These are phyloP conservation scores for Saccharomycopsis oosterbeekiorum DNA, from an alignment of 805 yeast genomes.

Conservation along the genomic window DNA sequence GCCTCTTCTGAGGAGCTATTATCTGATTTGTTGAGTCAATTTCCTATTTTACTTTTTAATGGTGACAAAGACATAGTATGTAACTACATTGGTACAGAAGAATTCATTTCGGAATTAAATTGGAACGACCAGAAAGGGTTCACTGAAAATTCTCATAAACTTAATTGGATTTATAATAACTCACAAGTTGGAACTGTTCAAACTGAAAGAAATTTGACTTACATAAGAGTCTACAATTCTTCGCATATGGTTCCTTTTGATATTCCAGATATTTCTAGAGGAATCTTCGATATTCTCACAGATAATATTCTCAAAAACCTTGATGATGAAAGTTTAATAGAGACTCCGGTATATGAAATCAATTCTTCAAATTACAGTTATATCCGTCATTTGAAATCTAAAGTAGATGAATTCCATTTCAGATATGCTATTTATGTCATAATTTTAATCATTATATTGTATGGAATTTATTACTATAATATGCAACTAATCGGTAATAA, in stretches of 20 bases:
- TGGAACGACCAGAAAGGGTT: constrained; percentile 53
- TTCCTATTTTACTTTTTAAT: constrained; percentile 64
- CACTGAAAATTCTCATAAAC: constrained; percentile 23
- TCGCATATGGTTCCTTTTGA: constrained; percentile 82
- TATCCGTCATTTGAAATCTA: background rate
- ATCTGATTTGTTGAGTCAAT: constrained; percentile 50
- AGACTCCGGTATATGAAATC: constrained; percentile 16
- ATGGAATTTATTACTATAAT: constrained; percentile 17
- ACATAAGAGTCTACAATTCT: constrained; percentile 49
- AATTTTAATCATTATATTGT: constrained; percentile 6
- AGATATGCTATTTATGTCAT: constrained; percentile 12
- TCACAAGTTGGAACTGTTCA: constrained; percentile 32
- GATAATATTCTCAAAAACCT: background rate
- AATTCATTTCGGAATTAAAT: constrained; percentile 46
- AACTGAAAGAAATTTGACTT: constrained; percentile 52
- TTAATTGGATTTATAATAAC: constrained; percentile 38
- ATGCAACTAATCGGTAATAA: background rate
- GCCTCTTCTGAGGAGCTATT: constrained; percentile 54
- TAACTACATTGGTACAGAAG: constrained; percentile 67
- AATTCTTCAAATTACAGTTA: background rate
- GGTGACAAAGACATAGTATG: constrained; percentile 89
- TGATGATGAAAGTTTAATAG: constrained; percentile 1
- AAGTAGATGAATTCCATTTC: constrained; percentile 10
- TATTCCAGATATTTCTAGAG: constrained; percentile 45
- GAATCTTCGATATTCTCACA: constrained; percentile 42